Percentiles rank a stretch among this genome's conserved stretches.
phyloP scores from a whole-genome alignment of 2,329 filamentous ascomycete species.

The Aspergillus niger region DNA sequence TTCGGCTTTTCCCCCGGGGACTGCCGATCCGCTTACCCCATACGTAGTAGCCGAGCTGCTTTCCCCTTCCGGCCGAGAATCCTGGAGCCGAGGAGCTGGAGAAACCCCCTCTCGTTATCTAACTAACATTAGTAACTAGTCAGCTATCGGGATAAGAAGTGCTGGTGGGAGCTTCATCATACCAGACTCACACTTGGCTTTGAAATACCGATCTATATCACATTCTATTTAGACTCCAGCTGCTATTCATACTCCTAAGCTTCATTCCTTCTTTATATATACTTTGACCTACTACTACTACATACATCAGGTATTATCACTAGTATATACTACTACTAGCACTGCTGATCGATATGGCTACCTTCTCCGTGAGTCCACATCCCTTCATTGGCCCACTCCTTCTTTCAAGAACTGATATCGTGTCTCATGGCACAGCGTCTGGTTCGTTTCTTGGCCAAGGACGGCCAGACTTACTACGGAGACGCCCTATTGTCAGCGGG shows the following conservation, averaged over 20 bases:
- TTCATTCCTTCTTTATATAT: not conserved
- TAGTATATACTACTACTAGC: not conserved
- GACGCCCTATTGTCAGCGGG: conserved; percentile 69
- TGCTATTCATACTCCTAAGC: not conserved
- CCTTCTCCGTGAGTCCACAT: not conserved
- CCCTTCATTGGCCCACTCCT: not conserved
- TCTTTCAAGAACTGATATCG: conserved; percentile 5
- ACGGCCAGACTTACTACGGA: conserved; percentile 71
- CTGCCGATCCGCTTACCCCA: not conserved
- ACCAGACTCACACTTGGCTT: too few species aligned
- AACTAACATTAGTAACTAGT: too few species aligned
- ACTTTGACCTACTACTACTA: not conserved
- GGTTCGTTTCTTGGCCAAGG: conserved; percentile 70
- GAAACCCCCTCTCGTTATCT: not conserved
- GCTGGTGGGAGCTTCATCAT: too few species aligned
- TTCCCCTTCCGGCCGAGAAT: conserved; percentile 32
- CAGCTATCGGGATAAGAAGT: too few species aligned
- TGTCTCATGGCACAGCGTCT: conserved; percentile 56
- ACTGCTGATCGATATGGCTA: not conserved
- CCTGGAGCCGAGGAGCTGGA: conserved; percentile 8
- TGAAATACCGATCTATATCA: too few species aligned
- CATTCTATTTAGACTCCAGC: too few species aligned
- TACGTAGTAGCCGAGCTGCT: not conserved
- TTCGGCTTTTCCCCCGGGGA: not conserved
- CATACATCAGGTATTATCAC: too few species aligned